These are phyloP conservation scores for Colletotrichum orbiculare DNA, from an alignment of 2,329 filamentous ascomycete species.

Conservation along the genomic window DNA sequence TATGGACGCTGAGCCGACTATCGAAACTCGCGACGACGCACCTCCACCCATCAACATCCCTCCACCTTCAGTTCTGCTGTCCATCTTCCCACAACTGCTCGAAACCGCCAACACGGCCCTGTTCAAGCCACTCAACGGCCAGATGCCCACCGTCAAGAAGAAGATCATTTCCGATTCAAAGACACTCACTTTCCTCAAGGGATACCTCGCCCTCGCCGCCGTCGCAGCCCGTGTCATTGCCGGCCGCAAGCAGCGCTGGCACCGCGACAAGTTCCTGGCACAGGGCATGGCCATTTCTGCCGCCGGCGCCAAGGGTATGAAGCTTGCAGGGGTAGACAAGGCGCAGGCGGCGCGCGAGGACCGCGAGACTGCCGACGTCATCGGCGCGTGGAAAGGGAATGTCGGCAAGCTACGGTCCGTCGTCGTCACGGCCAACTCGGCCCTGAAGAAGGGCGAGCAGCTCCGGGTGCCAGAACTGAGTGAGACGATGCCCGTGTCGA, in stretches of 20 bases:
- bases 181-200: constrained; percentile 71
- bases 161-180: constrained; percentile 71
- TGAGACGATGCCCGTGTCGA: constrained; percentile 75
- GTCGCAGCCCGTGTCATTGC: constrained; percentile 85
- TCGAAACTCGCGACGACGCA: constrained; percentile 44
- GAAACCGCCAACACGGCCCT: constrained; percentile 71
- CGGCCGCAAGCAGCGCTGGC: constrained; percentile 89
- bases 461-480: constrained; percentile 76
- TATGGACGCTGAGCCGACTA: background rate
- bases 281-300: constrained; percentile 91
- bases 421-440: constrained; percentile 72
- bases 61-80: constrained; percentile 84
- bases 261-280: constrained; percentile 84
- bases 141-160: constrained; percentile 66
- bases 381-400: constrained; percentile 79
- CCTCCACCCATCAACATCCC: constrained; percentile 87
- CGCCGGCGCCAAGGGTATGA: constrained; percentile 86
- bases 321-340: constrained; percentile 87
- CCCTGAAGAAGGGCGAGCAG: constrained; percentile 43
- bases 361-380: constrained; percentile 82
- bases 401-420: constrained; percentile 80
- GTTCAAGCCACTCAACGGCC: constrained; percentile 72
- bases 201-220: constrained; percentile 71
- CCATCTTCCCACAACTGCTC: constrained; percentile 79
- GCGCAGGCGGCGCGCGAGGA: constrained; percentile 85